These are phyloP conservation scores for Thelonectria discophora DNA, from an alignment of 2,329 filamentous ascomycete genomes.

Conservation along the genomic window DNA sequence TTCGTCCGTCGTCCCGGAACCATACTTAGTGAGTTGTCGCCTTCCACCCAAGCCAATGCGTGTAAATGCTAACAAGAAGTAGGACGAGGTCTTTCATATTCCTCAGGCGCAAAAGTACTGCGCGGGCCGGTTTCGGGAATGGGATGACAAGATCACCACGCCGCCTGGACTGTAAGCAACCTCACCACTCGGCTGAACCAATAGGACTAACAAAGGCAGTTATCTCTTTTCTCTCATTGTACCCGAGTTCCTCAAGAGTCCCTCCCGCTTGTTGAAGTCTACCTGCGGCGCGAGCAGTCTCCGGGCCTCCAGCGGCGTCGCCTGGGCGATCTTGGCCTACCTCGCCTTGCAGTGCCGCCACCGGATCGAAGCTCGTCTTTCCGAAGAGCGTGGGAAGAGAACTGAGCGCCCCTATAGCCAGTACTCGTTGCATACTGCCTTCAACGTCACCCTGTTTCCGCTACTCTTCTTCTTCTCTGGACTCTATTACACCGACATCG, in stretches of 20 bases:
- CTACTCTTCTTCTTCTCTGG: constrained; percentile 95
- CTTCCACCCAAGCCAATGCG: no score
- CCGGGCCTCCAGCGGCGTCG: constrained; percentile 58
- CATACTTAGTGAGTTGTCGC: constrained; percentile 59
- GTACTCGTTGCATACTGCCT: constrained; percentile 66
- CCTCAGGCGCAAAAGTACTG: constrained; percentile 93
- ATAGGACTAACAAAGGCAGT: constrained; percentile 42
- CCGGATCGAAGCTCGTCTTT: constrained; percentile 57
- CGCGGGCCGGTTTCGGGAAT: constrained; percentile 74
- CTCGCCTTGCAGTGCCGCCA: constrained; percentile 62
- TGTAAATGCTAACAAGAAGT: constrained; percentile 22
- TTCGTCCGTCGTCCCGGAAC: constrained; percentile 55
- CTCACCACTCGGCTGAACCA: not conserved
- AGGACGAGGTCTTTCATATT: constrained; percentile 91
- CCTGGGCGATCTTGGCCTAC: constrained; percentile 51
- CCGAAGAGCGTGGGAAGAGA: constrained; percentile 33
- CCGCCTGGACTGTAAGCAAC: constrained; percentile 79
- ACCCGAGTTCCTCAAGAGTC: constrained; percentile 33
- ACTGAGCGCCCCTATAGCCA: constrained; percentile 45
- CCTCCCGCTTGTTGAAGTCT: constrained; percentile 20
- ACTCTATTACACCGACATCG: constrained; percentile 93
- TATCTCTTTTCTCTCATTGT: constrained; percentile 55
- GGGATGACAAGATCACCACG: constrained; percentile 98
- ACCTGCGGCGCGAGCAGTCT: constrained; percentile 48
- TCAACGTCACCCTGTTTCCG: constrained; percentile 88